phyloP scores from a whole-genome alignment of 352 stramenopile genomes.

The Phytophthora rubi region DNA sequence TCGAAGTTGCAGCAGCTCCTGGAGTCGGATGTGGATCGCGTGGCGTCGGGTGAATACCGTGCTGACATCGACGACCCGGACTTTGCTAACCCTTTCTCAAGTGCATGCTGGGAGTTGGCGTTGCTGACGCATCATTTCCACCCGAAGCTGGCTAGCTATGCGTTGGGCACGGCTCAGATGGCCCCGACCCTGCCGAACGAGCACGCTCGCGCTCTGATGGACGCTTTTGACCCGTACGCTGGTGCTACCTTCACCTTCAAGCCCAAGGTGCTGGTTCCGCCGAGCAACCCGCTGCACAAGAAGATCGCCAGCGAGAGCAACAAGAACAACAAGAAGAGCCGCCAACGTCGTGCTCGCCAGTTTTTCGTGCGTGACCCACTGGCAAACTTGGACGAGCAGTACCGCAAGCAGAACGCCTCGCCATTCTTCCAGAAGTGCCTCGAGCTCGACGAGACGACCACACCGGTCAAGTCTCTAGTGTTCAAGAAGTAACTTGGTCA shows the following conservation, averaged over 20 bases:
- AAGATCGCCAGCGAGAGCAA: constrained; percentile 72
- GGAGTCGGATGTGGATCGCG: constrained; percentile 96
- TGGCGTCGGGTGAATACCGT: constrained; percentile 93
- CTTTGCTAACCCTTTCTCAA: constrained; percentile 95
- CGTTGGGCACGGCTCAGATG: constrained; percentile 67
- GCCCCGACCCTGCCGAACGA: constrained; percentile 72
- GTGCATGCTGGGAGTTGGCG: constrained; percentile 93
- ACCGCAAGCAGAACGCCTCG: constrained; percentile 40
- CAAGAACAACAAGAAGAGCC: constrained; percentile 61
- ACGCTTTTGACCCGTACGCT: constrained; percentile 59
- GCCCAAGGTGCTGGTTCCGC: constrained; percentile 65
- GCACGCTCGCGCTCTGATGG: constrained; percentile 64
- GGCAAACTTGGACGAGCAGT: constrained; percentile 42
- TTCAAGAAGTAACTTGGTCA: constrained; percentile 40
- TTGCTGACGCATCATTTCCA: constrained; percentile 89
- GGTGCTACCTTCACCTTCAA: constrained; percentile 64
- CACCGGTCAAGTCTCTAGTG: constrained; percentile 25
- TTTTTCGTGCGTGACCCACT: constrained; percentile 79
- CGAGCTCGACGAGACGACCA: constrained; percentile 35
- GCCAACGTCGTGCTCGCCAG: constrained; percentile 53
- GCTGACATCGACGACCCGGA: constrained; percentile 94
- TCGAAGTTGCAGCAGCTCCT: constrained; percentile 94
- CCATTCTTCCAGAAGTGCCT: constrained; percentile 47
- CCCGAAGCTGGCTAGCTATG: constrained; percentile 76
- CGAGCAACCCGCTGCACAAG: constrained; percentile 70